Percentiles rank a stretch among this genome's conserved stretches.
Evolutionary conservation across 345 rosid species (phyloP).

Genomic region (Salix caprea): DNA sequence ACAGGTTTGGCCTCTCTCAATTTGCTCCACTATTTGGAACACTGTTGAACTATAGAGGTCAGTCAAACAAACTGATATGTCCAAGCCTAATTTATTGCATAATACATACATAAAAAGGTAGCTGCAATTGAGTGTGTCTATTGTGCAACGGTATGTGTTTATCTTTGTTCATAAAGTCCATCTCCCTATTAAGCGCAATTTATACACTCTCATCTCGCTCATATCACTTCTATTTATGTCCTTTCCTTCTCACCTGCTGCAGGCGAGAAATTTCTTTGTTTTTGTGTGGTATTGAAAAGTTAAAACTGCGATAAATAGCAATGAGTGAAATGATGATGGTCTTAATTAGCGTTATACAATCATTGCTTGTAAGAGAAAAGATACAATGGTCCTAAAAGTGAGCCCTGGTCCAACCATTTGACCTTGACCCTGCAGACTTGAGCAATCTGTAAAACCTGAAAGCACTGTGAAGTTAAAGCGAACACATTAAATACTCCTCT

Average conservation of each 20-base stretch:
- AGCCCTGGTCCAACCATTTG: constrained; percentile 19
- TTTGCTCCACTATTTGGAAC: not conserved
- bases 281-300: not conserved
- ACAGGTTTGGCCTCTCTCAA: not conserved
- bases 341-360: not conserved
- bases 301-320: not conserved
- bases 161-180: not conserved
- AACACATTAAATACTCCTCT: not conserved
- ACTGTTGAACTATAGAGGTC: not conserved
- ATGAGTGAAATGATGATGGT: not conserved
- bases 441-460: constrained; percentile 1
- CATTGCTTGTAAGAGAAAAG: not conserved
- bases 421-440: not conserved
- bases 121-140: not conserved
- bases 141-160: no score
- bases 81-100: not conserved
- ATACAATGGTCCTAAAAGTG: constrained; percentile 10
- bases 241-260: not conserved
- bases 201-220: not conserved
- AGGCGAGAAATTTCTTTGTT: not conserved
- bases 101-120: not conserved
- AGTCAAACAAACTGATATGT: not conserved
- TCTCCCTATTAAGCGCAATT: not conserved
- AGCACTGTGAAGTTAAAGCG: not conserved
- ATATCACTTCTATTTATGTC: not conserved